Evolutionary conservation across 805 yeast species (phyloP), one percentile per base, ranked within the genome.

Genomic region (Lipomyces yamanashiensis): DNA sequence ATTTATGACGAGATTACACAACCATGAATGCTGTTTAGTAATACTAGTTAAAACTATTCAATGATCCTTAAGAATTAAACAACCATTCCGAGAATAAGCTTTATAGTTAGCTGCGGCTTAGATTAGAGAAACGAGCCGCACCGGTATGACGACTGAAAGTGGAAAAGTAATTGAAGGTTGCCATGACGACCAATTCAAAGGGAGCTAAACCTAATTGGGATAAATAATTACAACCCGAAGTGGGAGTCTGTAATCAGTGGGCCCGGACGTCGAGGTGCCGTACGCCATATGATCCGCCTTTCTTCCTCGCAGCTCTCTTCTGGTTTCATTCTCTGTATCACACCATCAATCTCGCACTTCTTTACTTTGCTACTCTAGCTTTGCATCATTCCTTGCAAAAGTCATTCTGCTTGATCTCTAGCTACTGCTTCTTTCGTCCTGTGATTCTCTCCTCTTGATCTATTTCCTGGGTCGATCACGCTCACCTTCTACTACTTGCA

Each of bases 1-100:
- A 55, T 60, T 41, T 55, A 60, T 52, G 60, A 54, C 45, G 63
- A 60, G 39, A 60, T 60, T 54, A 60, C 47, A 34, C 63, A 40
- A n/a, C 2, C 57, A 17, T 52, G 17, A 19, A 17, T 40, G 19
- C 17, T 37, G 10, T 23, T 43, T 23, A 15, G 39, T 37, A 15
- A 23, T 21, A 40, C 37, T n/a, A n/a, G 9, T 17, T 17, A 21
- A 3, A 12, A 39, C 41, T 39, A 13, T 43, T 15, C 21, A 15
- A 13, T 17, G 13, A 15, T 8, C 21, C 47, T 13, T 17, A 33
- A 7, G 19, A n/a, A 49, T 34, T 33, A 6, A 23, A 10, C 12
- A 9, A 48, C 36, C 7, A 12, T 48, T 34, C 15, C 28, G 17
- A 13, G 34, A 23, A 17, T 21, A 50, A 50, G 19, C 54, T 28